Percentiles rank a stretch among this genome's conserved stretches.
Evolutionary conservation across 148 eudicot genomes (phyloP).

Genomic region (Nepenthes mirabilis): DNA sequence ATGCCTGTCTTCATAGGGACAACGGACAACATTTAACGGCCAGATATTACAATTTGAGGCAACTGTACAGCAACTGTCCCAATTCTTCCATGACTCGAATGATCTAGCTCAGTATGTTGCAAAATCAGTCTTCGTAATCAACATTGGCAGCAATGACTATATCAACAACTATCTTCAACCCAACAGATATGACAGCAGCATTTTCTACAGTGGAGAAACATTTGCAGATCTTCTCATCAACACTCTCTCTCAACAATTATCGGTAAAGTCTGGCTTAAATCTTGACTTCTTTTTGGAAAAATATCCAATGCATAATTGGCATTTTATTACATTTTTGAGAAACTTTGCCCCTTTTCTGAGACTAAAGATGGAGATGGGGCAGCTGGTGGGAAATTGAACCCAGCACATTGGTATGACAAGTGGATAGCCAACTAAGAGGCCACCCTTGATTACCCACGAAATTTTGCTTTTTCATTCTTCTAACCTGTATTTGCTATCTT

Average conservation of each 20-base stretch:
- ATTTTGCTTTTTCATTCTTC: too few species aligned
- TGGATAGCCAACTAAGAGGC: too few species aligned
- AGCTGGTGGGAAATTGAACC: too few species aligned
- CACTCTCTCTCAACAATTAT: slow-evolving; percentile 23
- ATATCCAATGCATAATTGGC: too few species aligned
- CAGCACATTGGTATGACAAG: too few species aligned
- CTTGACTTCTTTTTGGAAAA: not conserved
- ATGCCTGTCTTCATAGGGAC: slow-evolving; percentile 18
- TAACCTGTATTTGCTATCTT: too few species aligned
- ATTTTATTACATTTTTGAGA: too few species aligned
- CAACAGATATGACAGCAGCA: slow-evolving; percentile 21
- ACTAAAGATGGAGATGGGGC: too few species aligned
- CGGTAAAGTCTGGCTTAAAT: slow-evolving; percentile 13
- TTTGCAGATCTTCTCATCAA: slow-evolving; percentile 27
- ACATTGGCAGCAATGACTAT: slow-evolving; percentile 41
- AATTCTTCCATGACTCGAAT: slow-evolving; percentile 11
- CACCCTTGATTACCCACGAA: too few species aligned
- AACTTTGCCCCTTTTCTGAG: too few species aligned
- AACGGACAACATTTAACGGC: slow-evolving; percentile 24
- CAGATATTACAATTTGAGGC: slow-evolving; percentile 27
- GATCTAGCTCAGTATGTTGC: slow-evolving; percentile 21
- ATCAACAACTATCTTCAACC: slow-evolving; percentile 38
- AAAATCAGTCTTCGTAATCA: slow-evolving; percentile 27
- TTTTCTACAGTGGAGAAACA: slow-evolving; percentile 18
- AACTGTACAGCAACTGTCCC: slow-evolving; percentile 20